Evolutionary conservation across 2,329 filamentous ascomycete species (phyloP).

Genomic region (Nigrospora oryzae): DNA sequence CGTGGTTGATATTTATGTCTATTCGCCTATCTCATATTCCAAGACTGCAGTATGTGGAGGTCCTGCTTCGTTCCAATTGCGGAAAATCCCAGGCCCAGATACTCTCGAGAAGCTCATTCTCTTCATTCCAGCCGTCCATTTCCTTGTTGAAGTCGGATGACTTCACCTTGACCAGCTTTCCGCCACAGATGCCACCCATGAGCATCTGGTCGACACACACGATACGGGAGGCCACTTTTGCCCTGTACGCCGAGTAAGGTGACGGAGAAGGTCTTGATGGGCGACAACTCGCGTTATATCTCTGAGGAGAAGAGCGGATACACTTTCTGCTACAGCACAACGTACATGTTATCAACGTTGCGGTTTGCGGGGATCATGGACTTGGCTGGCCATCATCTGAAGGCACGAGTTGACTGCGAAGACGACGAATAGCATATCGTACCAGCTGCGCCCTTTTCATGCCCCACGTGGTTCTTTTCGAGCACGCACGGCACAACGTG

Average conservation of each 20-base stretch:
- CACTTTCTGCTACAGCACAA: conserved; percentile 15
- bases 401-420: conserved; percentile 23
- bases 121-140: neutral
- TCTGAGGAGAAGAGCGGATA: conserved; percentile 22
- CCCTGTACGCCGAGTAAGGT: conserved; percentile 18
- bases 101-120: no score
- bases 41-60: no score
- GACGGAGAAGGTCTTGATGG: conserved; percentile 23
- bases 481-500: conserved; percentile 21
- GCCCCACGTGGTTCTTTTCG: conserved; percentile 28
- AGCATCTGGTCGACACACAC: neutral
- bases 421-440: conserved; percentile 6
- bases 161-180: conserved; percentile 3
- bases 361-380: conserved; percentile 25
- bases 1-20: no score
- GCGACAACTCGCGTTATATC: neutral
- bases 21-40: no score
- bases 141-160: conserved; percentile 2
- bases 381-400: conserved; percentile 21
- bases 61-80: no score
- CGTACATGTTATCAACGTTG: conserved; percentile 27
- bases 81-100: no score
- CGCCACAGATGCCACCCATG: conserved; percentile 1
- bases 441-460: conserved; percentile 27
- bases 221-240: neutral